A percentile compares a stretch with the other conserved stretches of the same genome.
These are phyloP conservation scores for Styphnolobium japonicum DNA, from an alignment of 306 rosid genomes.

Conservation along the genomic window DNA sequence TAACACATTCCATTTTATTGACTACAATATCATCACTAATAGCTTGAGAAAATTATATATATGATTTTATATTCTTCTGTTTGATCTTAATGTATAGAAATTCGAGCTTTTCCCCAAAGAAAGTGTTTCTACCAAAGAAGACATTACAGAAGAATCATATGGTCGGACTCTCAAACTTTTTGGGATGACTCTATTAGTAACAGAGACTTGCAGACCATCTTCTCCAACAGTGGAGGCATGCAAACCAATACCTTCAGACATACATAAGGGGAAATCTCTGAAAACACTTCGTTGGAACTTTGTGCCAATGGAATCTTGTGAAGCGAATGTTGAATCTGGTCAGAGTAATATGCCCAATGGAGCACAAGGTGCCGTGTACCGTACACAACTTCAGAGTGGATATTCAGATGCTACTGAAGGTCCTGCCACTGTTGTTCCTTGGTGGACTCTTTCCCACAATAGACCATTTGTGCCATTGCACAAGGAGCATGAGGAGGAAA, in stretches of 20 bases:
- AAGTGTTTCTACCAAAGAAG: constrained; percentile 26
- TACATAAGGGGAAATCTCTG: not conserved
- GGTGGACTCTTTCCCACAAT: constrained; percentile 36
- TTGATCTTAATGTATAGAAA: constrained; percentile 41
- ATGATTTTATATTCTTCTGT: not conserved
- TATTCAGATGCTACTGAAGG: constrained; percentile 26
- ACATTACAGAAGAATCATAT: constrained; percentile 34
- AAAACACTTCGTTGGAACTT: not conserved
- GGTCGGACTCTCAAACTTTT: constrained; percentile 67
- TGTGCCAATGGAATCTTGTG: not conserved
- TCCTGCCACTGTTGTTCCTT: constrained; percentile 34
- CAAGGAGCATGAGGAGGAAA: constrained; percentile 14
- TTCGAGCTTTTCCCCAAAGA: constrained; percentile 33
- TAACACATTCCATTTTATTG: not conserved
- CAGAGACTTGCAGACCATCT: constrained; percentile 30
- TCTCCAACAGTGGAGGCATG: constrained; percentile 28
- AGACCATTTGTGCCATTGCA: constrained; percentile 26
- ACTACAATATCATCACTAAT: not conserved
- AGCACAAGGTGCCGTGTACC: constrained; percentile 12
- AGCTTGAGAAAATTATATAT: not conserved
- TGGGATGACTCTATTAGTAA: constrained; percentile 55
- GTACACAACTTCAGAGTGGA: constrained; percentile 31
- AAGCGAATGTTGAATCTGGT: not conserved
- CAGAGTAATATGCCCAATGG: constrained; percentile 22
- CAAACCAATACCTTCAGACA: constrained; percentile 21